These are phyloP conservation scores for Linaria vulgaris DNA, from an alignment of 257 asterid genomes.

Conservation along the genomic window DNA sequence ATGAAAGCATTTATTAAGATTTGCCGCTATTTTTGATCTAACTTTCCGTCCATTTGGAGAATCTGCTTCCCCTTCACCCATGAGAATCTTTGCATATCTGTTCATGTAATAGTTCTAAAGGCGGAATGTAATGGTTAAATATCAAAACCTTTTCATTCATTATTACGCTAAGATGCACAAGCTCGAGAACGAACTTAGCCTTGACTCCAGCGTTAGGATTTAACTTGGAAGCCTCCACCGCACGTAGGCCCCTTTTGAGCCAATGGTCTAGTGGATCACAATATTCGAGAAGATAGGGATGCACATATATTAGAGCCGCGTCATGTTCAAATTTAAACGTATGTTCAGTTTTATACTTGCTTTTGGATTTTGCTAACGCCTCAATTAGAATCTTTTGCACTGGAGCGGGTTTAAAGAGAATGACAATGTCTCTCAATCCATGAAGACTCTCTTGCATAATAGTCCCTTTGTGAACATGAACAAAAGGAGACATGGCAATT, in stretches of 20 bases:
- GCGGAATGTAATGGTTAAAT: constrained; percentile 51
- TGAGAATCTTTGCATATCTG: constrained; percentile 30
- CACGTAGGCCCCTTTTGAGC: constrained; percentile 23
- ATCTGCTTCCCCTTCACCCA: constrained; percentile 41
- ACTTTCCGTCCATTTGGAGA: constrained; percentile 35
- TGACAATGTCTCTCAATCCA: constrained; percentile 50
- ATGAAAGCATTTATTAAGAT: constrained; percentile 31
- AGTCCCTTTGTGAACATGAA: constrained; percentile 58
- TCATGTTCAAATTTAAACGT: constrained; percentile 39
- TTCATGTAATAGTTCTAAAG: constrained; percentile 37
- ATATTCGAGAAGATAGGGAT: constrained; percentile 38
- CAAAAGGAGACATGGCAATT: constrained; percentile 46
- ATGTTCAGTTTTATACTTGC: background rate
- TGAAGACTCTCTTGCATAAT: constrained; percentile 52
- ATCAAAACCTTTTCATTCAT: constrained; percentile 47
- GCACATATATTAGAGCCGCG: constrained; percentile 45
- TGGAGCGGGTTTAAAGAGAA: constrained; percentile 47
- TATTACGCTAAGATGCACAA: constrained; percentile 38
- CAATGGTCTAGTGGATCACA: constrained; percentile 17
- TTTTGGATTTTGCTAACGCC: no score
- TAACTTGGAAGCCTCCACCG: constrained; percentile 28
- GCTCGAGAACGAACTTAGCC: constrained; percentile 47
- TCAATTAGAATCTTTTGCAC: constrained; percentile 45
- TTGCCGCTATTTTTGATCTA: constrained; percentile 39
- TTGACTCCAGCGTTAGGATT: constrained; percentile 43